Conservation (phyloP, 495 filamentous ascomycete genomes). For the Coniosporium apollinis region DNA sequence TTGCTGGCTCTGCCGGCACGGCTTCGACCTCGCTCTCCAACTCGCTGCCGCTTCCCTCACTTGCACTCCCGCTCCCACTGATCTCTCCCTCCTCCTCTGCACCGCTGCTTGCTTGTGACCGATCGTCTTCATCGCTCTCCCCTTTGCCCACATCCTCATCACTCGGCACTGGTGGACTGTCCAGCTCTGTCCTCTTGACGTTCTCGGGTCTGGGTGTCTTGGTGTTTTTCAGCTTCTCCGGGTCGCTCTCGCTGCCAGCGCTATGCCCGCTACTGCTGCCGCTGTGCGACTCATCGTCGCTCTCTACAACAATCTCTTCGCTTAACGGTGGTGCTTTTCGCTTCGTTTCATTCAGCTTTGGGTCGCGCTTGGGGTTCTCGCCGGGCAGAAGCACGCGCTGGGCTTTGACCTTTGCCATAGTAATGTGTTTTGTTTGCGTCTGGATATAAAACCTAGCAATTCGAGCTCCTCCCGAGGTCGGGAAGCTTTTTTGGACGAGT, state of each 20-base stretch:
- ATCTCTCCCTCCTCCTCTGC: no score
- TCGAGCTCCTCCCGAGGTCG: no score
- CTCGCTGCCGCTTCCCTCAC: no score
- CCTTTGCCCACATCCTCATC: conserved; percentile 1
- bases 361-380: background rate
- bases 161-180: background rate
- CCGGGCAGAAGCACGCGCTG: background rate
- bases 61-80: no score
- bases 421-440: no score
- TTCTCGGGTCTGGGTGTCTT: background rate
- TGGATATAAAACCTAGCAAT: no score
- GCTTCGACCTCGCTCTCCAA: no score
- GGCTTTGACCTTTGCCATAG: background rate
- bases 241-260: background rate
- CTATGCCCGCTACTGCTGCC: background rate
- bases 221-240: background rate
- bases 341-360: background rate
- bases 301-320: background rate
- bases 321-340: background rate
- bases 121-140: background rate
- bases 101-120: conserved; percentile 9
- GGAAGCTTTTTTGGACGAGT: no score
- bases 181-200: background rate
- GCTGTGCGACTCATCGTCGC: background rate
- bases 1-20: no score